These are phyloP conservation scores for Leccinum variicolor DNA, from an alignment of 768 basidiomycete species.

Conservation along the genomic window DNA sequence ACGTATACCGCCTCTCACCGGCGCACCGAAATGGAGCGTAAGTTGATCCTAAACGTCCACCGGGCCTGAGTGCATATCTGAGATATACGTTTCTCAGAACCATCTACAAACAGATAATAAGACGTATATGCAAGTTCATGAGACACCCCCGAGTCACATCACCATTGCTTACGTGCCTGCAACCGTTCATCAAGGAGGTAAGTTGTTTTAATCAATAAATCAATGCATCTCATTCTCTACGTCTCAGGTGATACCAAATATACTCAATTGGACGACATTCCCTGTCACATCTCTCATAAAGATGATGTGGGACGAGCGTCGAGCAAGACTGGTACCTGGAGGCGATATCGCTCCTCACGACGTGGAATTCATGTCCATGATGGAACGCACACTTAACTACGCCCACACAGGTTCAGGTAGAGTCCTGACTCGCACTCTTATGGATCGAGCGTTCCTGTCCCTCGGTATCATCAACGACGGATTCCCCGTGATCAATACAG, in stretches of 20 bases:
- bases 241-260: neutral
- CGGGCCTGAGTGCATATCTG: no score
- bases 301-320: neutral
- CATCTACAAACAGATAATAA: neutral
- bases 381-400: constrained; percentile 4
- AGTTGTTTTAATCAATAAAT: no score
- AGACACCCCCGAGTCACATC: neutral
- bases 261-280: constrained; percentile 2
- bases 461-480: neutral
- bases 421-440: neutral
- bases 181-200: neutral
- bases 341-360: neutral
- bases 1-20: neutral
- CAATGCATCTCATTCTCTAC: no score
- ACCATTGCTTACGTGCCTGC: neutral
- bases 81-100: neutral
- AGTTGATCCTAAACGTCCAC: neutral
- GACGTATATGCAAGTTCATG: neutral
- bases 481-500: neutral
- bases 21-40: neutral
- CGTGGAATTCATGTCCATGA: constrained; percentile 8
- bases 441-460: neutral
- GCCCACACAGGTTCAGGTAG: neutral
- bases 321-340: neutral
- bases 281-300: neutral